Evolutionary conservation across 768 basidiomycete species (phyloP), one percentile per base, ranked within the genome.

Genomic region (Lenzites betulinus): DNA sequence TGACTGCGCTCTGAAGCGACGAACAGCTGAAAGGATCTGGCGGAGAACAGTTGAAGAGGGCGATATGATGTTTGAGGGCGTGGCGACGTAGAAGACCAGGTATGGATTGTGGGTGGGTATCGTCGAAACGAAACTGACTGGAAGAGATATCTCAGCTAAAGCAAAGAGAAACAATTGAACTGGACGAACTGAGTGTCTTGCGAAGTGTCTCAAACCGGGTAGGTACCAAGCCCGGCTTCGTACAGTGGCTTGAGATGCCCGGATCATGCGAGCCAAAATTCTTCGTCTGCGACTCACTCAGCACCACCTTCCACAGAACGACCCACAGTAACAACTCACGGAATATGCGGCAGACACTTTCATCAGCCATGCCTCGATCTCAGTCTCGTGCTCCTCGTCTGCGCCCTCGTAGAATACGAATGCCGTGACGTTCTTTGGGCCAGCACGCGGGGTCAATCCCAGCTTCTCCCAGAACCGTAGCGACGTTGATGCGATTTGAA

Each of bases 391-490:
- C n/a, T 79, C 78, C 22, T 78, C 76, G 1, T 79, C 80, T 11
- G 79, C 78, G 22, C 85, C 83, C 65, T 93, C 90, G 54, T 84
- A 88, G 48, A 93, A 74, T 0, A 87, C 83, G 70, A 86, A 91
- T 1, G 82, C 83, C 1, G 78, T 80, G 4, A 90, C 78, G 64
- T 93, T 79, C 73, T 94, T 93, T 58, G 75, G 77, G 7, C 93
- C 93, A 36, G 81, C 81, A 48, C 81, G 79, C 0, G 93, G 93
- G 16, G 79, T 78, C 44, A 95, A 69, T 0, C 90, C 91, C 13
- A 93, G 79, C 70, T 92, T 94, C 65, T 90, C 88, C 92, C 93
- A 94, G 71, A 93, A 94, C 2, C 87, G 80, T 23, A 94, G 69
- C 0, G 91, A 88, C 4, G 90, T 73, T 1, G 91, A 87, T 15